phyloP scores from a whole-genome alignment of 495 filamentous ascomycete genomes.

The Corynascus novoguineensis region DNA sequence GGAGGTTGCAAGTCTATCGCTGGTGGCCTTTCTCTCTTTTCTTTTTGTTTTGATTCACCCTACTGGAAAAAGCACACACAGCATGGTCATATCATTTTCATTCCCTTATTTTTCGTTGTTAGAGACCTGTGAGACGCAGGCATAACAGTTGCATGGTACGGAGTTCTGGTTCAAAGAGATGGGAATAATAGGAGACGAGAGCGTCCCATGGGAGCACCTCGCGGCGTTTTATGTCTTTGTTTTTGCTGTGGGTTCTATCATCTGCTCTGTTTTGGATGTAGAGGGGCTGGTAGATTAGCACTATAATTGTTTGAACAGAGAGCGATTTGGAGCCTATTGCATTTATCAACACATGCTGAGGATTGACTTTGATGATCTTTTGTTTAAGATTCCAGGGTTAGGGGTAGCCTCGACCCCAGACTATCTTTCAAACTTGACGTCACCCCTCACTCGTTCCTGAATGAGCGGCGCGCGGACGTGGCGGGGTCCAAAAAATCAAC shows the following conservation, averaged over 20 bases:
- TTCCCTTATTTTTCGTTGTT: neutral
- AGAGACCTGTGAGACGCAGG: neutral
- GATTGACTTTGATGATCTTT: too few species aligned
- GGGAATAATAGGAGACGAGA: neutral
- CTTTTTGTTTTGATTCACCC: too few species aligned
- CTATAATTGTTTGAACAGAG: too few species aligned
- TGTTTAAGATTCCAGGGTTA: neutral
- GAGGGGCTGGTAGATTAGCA: neutral
- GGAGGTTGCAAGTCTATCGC: neutral
- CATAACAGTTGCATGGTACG: constrained; percentile 3
- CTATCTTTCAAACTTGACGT: neutral
- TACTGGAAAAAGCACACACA: too few species aligned
- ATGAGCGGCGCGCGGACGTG: neutral
- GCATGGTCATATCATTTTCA: neutral
- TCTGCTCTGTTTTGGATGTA: neutral
- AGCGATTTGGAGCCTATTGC: too few species aligned
- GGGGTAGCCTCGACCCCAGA: neutral
- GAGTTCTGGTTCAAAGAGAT: neutral
- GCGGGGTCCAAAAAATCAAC: neutral
- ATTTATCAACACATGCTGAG: too few species aligned
- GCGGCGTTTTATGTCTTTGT: neutral
- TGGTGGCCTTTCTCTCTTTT: too few species aligned
- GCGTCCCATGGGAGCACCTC: too few species aligned
- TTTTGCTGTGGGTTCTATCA: constrained; percentile 1
- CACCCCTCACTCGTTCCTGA: constrained; percentile 3